phyloP scores from a whole-genome alignment of 2,329 filamentous ascomycete genomes.

The Trichoderma sp. region DNA sequence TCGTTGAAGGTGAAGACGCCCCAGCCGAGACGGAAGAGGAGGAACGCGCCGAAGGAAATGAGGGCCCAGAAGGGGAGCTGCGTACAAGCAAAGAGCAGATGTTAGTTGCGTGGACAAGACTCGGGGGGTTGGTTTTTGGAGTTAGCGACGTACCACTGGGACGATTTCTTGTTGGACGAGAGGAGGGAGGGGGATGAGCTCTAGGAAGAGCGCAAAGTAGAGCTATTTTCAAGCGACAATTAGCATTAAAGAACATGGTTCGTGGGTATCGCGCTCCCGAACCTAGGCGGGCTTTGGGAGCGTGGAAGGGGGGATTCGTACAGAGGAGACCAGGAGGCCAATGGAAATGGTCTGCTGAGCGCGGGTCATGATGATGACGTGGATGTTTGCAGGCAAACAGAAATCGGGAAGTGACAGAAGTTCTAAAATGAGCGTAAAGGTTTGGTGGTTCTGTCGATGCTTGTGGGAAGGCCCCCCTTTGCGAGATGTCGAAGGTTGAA shows the following conservation, averaged over 20 bases:
- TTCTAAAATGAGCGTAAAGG: not conserved
- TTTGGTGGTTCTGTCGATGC: not conserved
- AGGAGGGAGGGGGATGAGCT: constrained; percentile 75
- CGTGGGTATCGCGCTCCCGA: not conserved
- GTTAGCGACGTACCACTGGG: constrained; percentile 67
- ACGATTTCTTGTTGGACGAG: constrained; percentile 81
- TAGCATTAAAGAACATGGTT: not conserved
- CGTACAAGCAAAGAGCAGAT: too few relatives aligned
- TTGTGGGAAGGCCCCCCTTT: not conserved
- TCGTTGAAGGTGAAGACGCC: constrained; percentile 97
- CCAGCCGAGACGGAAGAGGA: constrained; percentile 86
- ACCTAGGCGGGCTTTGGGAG: not conserved
- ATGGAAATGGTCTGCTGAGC: constrained; percentile 90
- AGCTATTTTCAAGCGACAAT: constrained; percentile 60
- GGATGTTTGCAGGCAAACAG: not conserved
- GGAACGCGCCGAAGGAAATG: constrained; percentile 85
- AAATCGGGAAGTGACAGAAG: not conserved
- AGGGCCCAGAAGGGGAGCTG: constrained; percentile 92
- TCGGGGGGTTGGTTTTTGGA: not conserved
- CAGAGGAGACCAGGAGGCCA: constrained; percentile 81
- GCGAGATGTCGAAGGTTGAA: not conserved
- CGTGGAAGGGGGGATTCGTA: constrained; percentile 45
- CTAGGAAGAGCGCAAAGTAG: constrained; percentile 82
- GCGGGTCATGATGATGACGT: constrained; percentile 71
- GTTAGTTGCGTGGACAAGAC: not conserved